Base-by-base conservation (phyloP, 495 filamentous ascomycete genomes). In the Aspergillus sclerotioniger region DNA sequence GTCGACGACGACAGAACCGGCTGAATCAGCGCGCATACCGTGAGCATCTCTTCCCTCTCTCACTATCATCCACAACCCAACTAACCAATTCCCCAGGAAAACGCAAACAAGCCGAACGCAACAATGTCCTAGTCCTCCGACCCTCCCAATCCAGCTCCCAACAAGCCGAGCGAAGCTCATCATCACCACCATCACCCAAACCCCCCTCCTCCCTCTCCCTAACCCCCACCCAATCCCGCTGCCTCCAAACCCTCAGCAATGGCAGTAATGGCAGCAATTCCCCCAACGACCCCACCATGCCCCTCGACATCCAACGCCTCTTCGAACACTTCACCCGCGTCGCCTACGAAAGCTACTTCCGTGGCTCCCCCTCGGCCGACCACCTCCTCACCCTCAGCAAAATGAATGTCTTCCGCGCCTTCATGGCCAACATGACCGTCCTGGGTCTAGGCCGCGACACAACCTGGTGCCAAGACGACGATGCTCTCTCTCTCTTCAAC, bases 331-430 rank as follows among this genome's bases (percentile, higher is more conserved):
- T 74, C 60, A 69, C 67, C 56, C 49, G 58, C 29, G 47, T 58
- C n/a, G 71, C 70, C 25, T 63, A 65, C 29, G 56, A 69, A 45
- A 71, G 66, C 59, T 74, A 71, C 50, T 58, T 66, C 28, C 59
- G 60, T 15, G 68, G 69, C 15, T 63, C 62, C 49, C 72, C 73
- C 0, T 61, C 67, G 39, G 45, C 71, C 44, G 75, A 78, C 53
- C 71, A 76, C 48, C 74, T 79, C 15, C 60, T 78, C n/a, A 70
- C 65, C 8, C 65, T 79, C 41, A 68, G 68, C 41, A 70, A 73
- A 61, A 60, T 75, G 44, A 79, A 79, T 49, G 70, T 77, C 52
- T 76, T 74, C 60, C 72, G 74, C 31, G 76, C 73, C 28, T 73
- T 70, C 31, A 56, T 55, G 20, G 43, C 43, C 33, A 68, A 63